Evolutionary conservation across 345 rosid species (phyloP).

Genomic region (Erucastrum elatum): DNA sequence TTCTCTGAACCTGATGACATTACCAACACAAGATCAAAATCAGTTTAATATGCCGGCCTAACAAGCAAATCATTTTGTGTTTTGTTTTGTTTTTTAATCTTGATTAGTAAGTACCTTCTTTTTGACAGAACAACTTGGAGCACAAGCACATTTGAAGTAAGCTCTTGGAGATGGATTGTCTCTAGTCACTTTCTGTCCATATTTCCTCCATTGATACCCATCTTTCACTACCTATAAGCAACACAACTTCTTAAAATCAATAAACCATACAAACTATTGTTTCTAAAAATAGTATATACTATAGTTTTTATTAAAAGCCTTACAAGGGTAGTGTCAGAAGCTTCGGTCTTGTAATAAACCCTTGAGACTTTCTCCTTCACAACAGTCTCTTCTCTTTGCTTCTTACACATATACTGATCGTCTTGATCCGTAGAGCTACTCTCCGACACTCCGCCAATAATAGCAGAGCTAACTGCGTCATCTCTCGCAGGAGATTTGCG

Average conservation of each 20-base stretch:
- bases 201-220: slow-evolving; percentile 99
- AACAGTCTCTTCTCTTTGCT: slow-evolving; percentile 66
- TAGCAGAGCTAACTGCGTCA: slow-evolving; percentile 26
- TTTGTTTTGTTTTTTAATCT: too few relatives aligned
- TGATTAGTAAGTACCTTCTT: slow-evolving; percentile 63
- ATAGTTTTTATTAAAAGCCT: slow-evolving; percentile 33
- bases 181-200: slow-evolving; percentile 97
- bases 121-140: slow-evolving; percentile 93
- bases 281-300: background rate
- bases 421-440: slow-evolving; percentile 90
- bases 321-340: slow-evolving; percentile 80
- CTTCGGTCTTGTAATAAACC: slow-evolving; percentile 59
- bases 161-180: slow-evolving; percentile 98
- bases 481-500: slow-evolving; percentile 65
- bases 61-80: too few relatives aligned
- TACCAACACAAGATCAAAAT: background rate
- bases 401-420: slow-evolving; percentile 64
- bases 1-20: slow-evolving; percentile 82
- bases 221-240: slow-evolving; percentile 76
- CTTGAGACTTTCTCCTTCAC: slow-evolving; percentile 70
- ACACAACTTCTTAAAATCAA: slow-evolving; percentile 6
- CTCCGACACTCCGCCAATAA: slow-evolving; percentile 61
- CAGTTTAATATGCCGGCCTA: background rate
- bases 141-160: slow-evolving; percentile 95
- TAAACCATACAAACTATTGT: background rate